Evolutionary conservation across 2,329 filamentous ascomycete genomes (phyloP).

Genomic region (Aspergillus transmontanensis): DNA sequence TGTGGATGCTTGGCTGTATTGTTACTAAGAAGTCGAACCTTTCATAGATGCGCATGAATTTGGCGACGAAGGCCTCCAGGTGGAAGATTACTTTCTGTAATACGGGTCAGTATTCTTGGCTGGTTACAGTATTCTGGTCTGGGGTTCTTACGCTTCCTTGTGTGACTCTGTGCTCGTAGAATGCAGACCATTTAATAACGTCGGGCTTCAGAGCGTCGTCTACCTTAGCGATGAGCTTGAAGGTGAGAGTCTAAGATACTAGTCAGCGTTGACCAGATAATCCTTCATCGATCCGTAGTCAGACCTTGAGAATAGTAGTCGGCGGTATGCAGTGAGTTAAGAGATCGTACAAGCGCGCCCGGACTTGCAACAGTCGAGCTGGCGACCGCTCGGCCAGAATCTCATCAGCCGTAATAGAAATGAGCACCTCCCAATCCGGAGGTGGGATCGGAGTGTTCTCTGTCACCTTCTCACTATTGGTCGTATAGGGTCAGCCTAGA

Average conservation of each 20-base stretch:
- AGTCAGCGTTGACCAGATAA: constrained; percentile 7
- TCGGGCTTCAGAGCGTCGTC: constrained; percentile 90
- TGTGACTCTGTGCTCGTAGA: constrained; percentile 94
- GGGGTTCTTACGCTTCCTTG: constrained; percentile 64
- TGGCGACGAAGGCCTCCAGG: constrained; percentile 95
- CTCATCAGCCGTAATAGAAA: constrained; percentile 85
- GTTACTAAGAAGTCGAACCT: constrained; percentile 60
- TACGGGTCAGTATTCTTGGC: constrained; percentile 5
- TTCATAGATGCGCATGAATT: constrained; percentile 96
- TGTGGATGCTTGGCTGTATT: constrained; percentile 7
- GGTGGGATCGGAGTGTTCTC: constrained; percentile 89
- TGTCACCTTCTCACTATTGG: constrained; percentile 77
- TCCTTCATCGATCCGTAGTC: not conserved
- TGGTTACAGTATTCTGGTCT: not conserved
- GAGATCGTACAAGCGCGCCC: constrained; percentile 94
- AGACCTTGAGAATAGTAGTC: constrained; percentile 83
- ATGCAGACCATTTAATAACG: constrained; percentile 92
- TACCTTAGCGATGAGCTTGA: constrained; percentile 83
- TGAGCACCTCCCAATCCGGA: constrained; percentile 94
- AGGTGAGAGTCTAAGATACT: constrained; percentile 70
- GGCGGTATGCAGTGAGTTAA: constrained; percentile 96
- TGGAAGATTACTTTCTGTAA: constrained; percentile 90
- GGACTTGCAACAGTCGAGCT: constrained; percentile 80
- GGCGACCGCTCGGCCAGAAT: constrained; percentile 94
- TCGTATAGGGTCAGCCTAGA: not conserved